Percentiles rank a stretch among this genome's conserved stretches.
Evolutionary conservation across 495 filamentous ascomycete species (phyloP).

Genomic region (Penicillium tannophilum): DNA sequence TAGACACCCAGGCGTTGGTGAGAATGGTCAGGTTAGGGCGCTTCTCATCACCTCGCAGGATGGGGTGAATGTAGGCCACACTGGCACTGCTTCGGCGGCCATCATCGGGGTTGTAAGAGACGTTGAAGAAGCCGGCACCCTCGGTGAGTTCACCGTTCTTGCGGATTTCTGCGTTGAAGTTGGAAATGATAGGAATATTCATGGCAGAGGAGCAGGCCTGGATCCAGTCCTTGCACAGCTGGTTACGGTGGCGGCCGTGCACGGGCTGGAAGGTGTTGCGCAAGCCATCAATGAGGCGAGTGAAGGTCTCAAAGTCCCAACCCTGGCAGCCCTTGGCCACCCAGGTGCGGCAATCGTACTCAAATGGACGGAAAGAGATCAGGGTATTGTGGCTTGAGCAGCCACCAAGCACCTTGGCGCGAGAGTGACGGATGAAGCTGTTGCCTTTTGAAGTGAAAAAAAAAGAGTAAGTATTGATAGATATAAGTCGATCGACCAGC

Average conservation of each 20-base stretch:
- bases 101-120: slow-evolving; percentile 80
- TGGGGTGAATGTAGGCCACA: slow-evolving; percentile 86
- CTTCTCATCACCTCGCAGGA: slow-evolving; percentile 73
- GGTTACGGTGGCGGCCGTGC: slow-evolving; percentile 73
- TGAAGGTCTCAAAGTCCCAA: slow-evolving; percentile 80
- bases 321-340: slow-evolving; percentile 69
- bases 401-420: slow-evolving; percentile 82
- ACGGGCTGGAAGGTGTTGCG: slow-evolving; percentile 81
- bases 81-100: slow-evolving; percentile 76
- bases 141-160: slow-evolving; percentile 66
- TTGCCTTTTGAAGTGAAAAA: slow-evolving; percentile 55
- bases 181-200: slow-evolving; percentile 72
- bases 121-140: slow-evolving; percentile 81
- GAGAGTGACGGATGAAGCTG: slow-evolving; percentile 79
- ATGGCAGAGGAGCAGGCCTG: slow-evolving; percentile 70
- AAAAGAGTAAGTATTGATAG: slow-evolving; percentile 5
- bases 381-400: slow-evolving; percentile 88
- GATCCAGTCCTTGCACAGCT: slow-evolving; percentile 83
- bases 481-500: background rate
- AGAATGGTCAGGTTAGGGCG: slow-evolving; percentile 77
- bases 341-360: slow-evolving; percentile 77
- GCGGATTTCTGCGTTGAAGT: slow-evolving; percentile 79
- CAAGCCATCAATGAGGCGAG: slow-evolving; percentile 70
- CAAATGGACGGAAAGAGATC: slow-evolving; percentile 82
- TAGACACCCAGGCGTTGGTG: slow-evolving; percentile 78